Evolutionary conservation across 768 basidiomycete genomes (phyloP), one percentile per base, ranked within the genome.

Genomic region (Leccinellum rugosiceps): DNA sequence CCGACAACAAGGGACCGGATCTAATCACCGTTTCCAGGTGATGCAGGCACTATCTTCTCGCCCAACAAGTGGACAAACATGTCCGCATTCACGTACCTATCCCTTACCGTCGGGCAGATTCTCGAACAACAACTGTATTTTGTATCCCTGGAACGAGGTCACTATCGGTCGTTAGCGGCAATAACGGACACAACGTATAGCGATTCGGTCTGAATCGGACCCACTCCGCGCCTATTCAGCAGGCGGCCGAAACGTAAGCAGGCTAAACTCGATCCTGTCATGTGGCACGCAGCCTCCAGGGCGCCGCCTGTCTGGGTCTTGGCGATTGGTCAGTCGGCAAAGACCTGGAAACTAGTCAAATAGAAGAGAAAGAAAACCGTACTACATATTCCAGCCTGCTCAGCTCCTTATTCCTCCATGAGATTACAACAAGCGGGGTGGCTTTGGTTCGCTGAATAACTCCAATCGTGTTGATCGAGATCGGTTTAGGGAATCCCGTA

Each of bases 41-140:
- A n/a, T n/a, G n/a, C 63, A 7, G 72, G 72, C 0, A 72, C 68
- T 0, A 70, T 68, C 47, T 75, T 76, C 38, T 74, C 72, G 0
- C 71, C 69, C 0, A 71, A 68, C 0, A 63, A 67, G 50, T 68
- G 71, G 2, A 68, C 58, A 15, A 72, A 71, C 67, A 31, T 74
- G 74, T 80, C 80, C 25, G 4, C 25, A 25, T 25, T 25, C 25
- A 4, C 25, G 25, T 4, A 25, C 4, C 25, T n/a, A n/a, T 11
- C 78, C 79, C 44, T 59, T 65, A 3, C 67, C 65, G 44, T 81
- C 73, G 2, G 61, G 58, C 6, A 78, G 26, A 51, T 78, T 78
- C 25, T 74, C 69, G 4, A 74, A 61, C 2, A 69, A 63, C 1
- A 67, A 56, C 15, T 35, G 34, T 35, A 17, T 35, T 15, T 15